A percentile compares a stretch with the other conserved stretches of the same genome.
These are phyloP conservation scores for Hymenotorrendiella dingleyae DNA, from an alignment of 2,329 filamentous ascomycete genomes.

Conservation along the genomic window DNA sequence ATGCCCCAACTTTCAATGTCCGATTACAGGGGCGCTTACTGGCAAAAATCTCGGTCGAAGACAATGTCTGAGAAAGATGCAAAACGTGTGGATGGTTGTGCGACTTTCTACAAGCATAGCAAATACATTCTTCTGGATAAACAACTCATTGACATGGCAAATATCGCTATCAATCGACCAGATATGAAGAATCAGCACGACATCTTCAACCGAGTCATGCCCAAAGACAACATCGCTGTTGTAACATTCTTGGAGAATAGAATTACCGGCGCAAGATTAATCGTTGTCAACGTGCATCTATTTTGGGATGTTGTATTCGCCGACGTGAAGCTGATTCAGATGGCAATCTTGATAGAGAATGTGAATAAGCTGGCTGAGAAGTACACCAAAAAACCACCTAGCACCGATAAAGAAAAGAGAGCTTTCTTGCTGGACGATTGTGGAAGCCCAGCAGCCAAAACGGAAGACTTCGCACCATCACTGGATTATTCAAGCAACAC, in stretches of 20 bases:
- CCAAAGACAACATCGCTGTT: conserved; percentile 93
- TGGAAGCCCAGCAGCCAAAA: conserved; percentile 43
- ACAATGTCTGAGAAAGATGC: conserved; percentile 90
- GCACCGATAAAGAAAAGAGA: conserved; percentile 64
- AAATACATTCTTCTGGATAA: conserved; percentile 95
- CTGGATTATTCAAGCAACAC: conserved; percentile 80
- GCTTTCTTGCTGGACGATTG: conserved; percentile 35
- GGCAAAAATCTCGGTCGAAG: conserved; percentile 81
- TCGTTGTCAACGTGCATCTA: conserved; percentile 89
- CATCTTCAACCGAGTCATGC: conserved; percentile 98
- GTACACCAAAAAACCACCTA: conserved; percentile 72
- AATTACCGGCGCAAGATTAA: conserved; percentile 80
- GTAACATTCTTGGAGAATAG: conserved; percentile 91
- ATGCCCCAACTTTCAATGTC: conserved; percentile 76
- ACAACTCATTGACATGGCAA: conserved; percentile 85
- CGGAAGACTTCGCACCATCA: conserved; percentile 65
- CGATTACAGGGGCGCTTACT: conserved; percentile 92
- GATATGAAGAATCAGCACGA: conserved; percentile 98
- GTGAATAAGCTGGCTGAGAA: conserved; percentile 80
- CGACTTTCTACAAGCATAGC: conserved; percentile 91
- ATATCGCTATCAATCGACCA: conserved; percentile 85
- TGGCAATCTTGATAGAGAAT: conserved; percentile 89
- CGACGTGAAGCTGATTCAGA: conserved; percentile 95
- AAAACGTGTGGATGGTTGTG: conserved; percentile 88
- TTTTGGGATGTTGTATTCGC: conserved; percentile 89